Percentiles rank a stretch among this genome's conserved stretches.
phyloP scores from a whole-genome alignment of 2,329 filamentous ascomycete species.

The Rutstroemia sydowiana region DNA sequence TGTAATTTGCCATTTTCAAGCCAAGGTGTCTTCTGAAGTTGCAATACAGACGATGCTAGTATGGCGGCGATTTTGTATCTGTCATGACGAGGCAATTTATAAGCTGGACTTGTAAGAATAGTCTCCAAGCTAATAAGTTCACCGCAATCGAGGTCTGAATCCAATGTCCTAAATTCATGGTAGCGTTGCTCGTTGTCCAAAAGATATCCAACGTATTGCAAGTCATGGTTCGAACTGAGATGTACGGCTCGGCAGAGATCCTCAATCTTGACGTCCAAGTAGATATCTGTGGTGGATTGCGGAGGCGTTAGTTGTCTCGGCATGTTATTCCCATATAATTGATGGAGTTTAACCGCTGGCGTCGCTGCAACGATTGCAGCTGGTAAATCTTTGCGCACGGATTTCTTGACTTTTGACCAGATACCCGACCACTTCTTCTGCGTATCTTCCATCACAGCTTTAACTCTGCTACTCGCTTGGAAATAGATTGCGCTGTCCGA shows the following conservation, averaged over 20 bases:
- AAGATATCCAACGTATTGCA: slow-evolving; percentile 14
- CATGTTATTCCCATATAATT: too few species aligned
- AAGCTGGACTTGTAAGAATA: slow-evolving; percentile 8
- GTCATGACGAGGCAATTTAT: slow-evolving; percentile 15
- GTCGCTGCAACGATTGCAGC: neutral
- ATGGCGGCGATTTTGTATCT: slow-evolving; percentile 20
- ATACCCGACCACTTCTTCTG: slow-evolving; percentile 3
- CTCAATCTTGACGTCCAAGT: slow-evolving; percentile 10
- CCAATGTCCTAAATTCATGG: slow-evolving; percentile 5
- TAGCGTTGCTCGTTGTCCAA: slow-evolving; percentile 12
- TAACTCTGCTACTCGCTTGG: neutral
- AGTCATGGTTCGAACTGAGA: neutral
- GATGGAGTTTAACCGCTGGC: too few species aligned
- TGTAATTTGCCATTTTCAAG: slow-evolving; percentile 13
- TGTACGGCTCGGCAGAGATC: slow-evolving; percentile 14
- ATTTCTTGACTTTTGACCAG: slow-evolving; percentile 7
- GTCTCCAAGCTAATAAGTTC: slow-evolving; percentile 15
- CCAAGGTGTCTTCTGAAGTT: slow-evolving; percentile 24
- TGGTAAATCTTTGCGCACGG: slow-evolving; percentile 2
- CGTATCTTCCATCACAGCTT: too few species aligned
- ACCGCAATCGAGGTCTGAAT: too few species aligned
- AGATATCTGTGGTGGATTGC: neutral
- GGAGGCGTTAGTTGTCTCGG: neutral
- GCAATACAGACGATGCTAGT: slow-evolving; percentile 20
- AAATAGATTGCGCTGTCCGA: neutral